Evolutionary conservation across 2,329 filamentous ascomycete genomes (phyloP), one percentile per base, ranked within the genome.

Genomic region (Penicillium brasilianum): DNA sequence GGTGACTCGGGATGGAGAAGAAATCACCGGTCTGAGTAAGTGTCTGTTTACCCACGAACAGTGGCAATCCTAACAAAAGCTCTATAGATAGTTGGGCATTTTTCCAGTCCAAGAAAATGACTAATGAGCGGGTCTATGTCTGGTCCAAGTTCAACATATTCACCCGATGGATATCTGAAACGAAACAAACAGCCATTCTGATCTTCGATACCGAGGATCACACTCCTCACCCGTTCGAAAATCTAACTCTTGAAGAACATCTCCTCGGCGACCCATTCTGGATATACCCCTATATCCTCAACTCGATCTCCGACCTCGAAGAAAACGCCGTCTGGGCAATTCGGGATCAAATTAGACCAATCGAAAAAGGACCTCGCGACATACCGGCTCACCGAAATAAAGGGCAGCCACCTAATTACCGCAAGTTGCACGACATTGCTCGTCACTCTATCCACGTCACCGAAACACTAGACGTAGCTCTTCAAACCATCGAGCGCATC

Each of bases 371-470:
- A 28, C 13, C 28, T 9, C 4, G 22, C 18, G 34, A 28, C 30
- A 32, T 28, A 8, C 55, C 50, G 2, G 55, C 60, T 48, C 25
- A n/a, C 10, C 11, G 39, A 14, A 59, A 58, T 0, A n/a, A 37
- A 30, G 61, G 55, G 44, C 65, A 65, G 4, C 52, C 61, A 34
- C 66, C 66, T 2, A 51, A 72, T 54, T 73, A 72, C 37, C 62
- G 65, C 25, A 54, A 43, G 22, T 59, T 74, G 3, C 72, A 76
- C 51, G 69, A 75, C 20, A 66, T 73, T 20, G 69, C 70, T 14
- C 64, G 73, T 16, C 74, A 76, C 57, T 69, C 69, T n/a, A 72
- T 75, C 16, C 72, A 75, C 51, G 67, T 70, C n/a, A 70, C 64
- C 2, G 72, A 75, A 59, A 66, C 72, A 0, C 65, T 76, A 9